Evolutionary conservation across 83 land plant species (phyloP), one percentile per base, ranked within the genome.

Genomic region (Thuja plicata): DNA sequence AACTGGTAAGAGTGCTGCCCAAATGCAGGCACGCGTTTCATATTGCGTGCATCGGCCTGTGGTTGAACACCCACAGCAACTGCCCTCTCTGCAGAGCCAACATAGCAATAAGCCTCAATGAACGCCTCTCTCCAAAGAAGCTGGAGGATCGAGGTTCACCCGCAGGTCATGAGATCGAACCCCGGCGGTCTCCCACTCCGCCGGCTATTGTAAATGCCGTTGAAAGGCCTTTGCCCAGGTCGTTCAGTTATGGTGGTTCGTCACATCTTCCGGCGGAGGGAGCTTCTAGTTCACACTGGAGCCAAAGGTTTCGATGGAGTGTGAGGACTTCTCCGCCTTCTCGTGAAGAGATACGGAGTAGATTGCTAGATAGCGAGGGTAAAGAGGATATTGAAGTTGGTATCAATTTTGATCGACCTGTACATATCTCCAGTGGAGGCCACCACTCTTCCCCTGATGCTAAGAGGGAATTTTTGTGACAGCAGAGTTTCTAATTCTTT

Each of bases 21-120:
- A 83, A 46, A 27, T 90, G 91, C 80, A 84, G 24, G 73, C 91
- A 90, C 70, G 52, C 45, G 8, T 90, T 88, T 78, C 91, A 90
- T 50, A 50, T 52, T 43, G 40, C 71, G 1, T 90, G 91, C 79
- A 87, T 88, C 21, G 91, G 88, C 19, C 16, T 54, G 27, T 90
- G 91, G 91, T 41, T 88, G n/a, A 19, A 50, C 21, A 52, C 41
- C 12, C 84, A 88, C 85, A 32, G 21, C 21, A 78, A 6, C 19
- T 88, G 89, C 89, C 89, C 85, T 7, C 41, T 66, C 21, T 87
- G 88, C 46, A 21, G 88, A 35, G 45, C 88, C 17, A 35, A 76
- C 40, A 35, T 76, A 11, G 15, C 15, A 34, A 13, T 1, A 1
- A 35, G 38, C 79, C 17, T 34, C 2, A 2, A 12, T 11, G 37